Conservation (phyloP, 257 asterid genomes). For the Agastache rugosa region DNA sequence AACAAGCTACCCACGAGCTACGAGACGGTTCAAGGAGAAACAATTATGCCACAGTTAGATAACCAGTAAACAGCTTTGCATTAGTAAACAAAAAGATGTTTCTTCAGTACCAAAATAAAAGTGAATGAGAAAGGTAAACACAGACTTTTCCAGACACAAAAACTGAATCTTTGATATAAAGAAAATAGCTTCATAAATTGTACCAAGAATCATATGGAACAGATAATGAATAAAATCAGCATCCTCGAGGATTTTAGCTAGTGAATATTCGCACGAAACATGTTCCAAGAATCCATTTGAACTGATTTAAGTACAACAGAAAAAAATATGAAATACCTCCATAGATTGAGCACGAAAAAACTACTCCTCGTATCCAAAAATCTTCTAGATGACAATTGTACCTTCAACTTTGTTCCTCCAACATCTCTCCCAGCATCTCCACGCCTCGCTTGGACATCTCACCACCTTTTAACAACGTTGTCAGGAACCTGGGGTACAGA, state of each 20-base stretch:
- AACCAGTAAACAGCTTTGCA: not conserved
- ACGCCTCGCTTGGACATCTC: conserved; percentile 80
- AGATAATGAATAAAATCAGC: not conserved
- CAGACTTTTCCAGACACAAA: not conserved
- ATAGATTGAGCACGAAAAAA: conserved; percentile 12
- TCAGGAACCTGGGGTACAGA: conserved; percentile 78
- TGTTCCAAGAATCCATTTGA: not conserved
- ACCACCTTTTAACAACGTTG: conserved; percentile 78
- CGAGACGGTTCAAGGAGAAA: not conserved
- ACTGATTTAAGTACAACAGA: conserved; percentile 4
- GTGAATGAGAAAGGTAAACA: not conserved
- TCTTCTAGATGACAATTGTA: conserved; percentile 29
- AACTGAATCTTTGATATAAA: not conserved
- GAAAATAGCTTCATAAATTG: conserved; percentile 7
- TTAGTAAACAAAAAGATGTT: not conserved
- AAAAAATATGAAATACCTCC: conserved; percentile 40
- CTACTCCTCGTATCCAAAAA: conserved; percentile 18
- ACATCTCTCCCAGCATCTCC: conserved; percentile 92
- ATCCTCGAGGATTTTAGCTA: not conserved
- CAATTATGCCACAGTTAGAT: not conserved
- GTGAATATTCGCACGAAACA: not conserved
- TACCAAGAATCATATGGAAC: not conserved
- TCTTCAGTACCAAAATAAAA: not conserved
- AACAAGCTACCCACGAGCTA: conserved; percentile 13
- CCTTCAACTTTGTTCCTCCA: conserved; percentile 79